Conservation (phyloP, 225 moss, liverwort and hornwort genomes). For the Physcomitrium patens region DNA sequence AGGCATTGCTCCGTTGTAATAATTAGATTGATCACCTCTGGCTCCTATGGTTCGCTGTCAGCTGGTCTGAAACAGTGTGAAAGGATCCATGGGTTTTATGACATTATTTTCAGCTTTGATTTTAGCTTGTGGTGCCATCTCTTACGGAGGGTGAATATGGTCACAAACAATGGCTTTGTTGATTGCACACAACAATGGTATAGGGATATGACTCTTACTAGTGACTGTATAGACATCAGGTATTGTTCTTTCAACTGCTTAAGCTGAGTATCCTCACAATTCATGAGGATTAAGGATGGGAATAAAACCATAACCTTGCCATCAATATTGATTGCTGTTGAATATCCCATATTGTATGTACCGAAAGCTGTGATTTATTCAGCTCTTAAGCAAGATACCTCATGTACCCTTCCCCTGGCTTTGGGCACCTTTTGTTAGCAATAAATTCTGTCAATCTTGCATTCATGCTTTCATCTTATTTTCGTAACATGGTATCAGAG, state of each 20-base stretch:
- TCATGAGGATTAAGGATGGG: no score
- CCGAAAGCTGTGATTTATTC: no score
- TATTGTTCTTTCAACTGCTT: background rate
- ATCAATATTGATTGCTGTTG: no score
- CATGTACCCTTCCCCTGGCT: no score
- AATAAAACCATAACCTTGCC: no score
- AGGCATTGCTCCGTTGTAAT: conserved; percentile 14
- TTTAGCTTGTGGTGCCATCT: background rate
- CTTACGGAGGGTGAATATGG: background rate
- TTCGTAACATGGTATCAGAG: no score
- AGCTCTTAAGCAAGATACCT: no score
- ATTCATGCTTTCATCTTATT: no score
- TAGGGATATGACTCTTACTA: background rate
- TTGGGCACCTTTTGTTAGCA: no score
- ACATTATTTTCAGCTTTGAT: background rate
- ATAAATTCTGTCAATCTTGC: no score
- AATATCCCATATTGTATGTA: no score
- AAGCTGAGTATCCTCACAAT: no score
- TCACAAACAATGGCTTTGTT: background rate
- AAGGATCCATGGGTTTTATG: background rate
- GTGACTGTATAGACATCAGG: background rate
- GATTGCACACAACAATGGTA: conserved; percentile 16
- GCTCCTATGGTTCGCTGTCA: background rate
- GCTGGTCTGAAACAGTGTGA: background rate
- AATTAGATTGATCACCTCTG: background rate